Conservation (phyloP, 176 grass and related monocot species). For the Hordeum marinum region DNA sequence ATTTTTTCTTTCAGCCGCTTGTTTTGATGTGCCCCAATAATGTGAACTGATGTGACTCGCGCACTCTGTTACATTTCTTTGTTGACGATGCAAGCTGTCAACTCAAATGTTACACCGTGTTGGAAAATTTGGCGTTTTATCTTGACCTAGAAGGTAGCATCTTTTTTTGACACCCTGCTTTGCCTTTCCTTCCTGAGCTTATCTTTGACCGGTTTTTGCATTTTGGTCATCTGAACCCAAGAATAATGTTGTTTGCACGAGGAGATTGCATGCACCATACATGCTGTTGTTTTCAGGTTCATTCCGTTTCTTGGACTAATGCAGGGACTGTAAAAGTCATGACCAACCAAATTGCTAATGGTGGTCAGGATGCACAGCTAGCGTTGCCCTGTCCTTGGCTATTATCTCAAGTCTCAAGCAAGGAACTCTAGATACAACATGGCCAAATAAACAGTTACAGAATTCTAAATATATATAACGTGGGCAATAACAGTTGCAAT, state of each 20-base stretch:
- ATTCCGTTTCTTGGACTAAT: not conserved
- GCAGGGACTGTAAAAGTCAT: not conserved
- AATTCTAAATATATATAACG: not conserved
- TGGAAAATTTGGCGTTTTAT: not conserved
- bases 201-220: not conserved
- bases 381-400: not conserved
- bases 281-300: conserved; percentile 11
- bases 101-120: not conserved
- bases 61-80: conserved; percentile 5
- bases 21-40: not conserved
- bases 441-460: not conserved
- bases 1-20: not conserved
- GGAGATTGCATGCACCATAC: not conserved
- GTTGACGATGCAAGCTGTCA: conserved; percentile 13
- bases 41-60: not conserved
- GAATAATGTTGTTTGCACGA: not conserved
- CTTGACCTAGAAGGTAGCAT: conserved; percentile 33
- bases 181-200: conserved; percentile 10
- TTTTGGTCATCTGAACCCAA: not conserved
- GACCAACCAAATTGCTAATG: not conserved
- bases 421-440: not conserved
- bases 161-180: conserved; percentile 18
- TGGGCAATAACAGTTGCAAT: not conserved
- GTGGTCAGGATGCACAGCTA: not conserved
- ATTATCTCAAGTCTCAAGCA: not conserved